phyloP scores from a whole-genome alignment of 2,329 filamentous ascomycete species.

The Penicillium aurantiogriseum region DNA sequence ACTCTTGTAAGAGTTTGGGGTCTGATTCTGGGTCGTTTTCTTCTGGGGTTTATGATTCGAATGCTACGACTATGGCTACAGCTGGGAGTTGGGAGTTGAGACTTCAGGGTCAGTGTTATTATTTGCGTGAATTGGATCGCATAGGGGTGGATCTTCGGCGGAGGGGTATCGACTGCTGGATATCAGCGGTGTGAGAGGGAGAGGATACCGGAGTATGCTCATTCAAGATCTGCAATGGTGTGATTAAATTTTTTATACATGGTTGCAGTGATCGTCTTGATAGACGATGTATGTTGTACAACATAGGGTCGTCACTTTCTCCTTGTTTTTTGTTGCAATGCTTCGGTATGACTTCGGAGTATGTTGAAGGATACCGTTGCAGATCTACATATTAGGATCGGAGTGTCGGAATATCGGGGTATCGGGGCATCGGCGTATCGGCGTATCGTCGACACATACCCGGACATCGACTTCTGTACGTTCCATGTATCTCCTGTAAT shows the following conservation, averaged over 20 bases:
- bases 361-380: not conserved
- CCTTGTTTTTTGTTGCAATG: not conserved
- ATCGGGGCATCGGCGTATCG: no score
- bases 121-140: constrained; percentile 30
- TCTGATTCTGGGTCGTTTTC: constrained; percentile 1
- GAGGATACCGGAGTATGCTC: not conserved
- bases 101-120: constrained; percentile 37
- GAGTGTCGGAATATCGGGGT: not conserved
- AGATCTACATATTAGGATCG: constrained; percentile 8
- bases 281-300: constrained; percentile 1
- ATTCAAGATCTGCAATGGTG: constrained; percentile 1
- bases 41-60: not conserved
- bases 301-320: not conserved
- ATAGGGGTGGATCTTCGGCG: constrained; percentile 32
- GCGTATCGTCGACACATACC: not conserved
- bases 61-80: no score
- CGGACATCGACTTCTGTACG: not conserved
- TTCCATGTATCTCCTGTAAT: not conserved
- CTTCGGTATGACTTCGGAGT: not conserved
- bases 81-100: constrained; percentile 30
- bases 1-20: not conserved
- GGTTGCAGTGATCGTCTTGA: constrained; percentile 2
- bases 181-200: constrained; percentile 20
- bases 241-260: not conserved
- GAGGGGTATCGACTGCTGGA: constrained; percentile 35